A percentile compares a stretch with the other conserved stretches of the same genome.
Evolutionary conservation across 768 basidiomycete genomes (phyloP).

Genomic region (Boletus sensibilis): DNA sequence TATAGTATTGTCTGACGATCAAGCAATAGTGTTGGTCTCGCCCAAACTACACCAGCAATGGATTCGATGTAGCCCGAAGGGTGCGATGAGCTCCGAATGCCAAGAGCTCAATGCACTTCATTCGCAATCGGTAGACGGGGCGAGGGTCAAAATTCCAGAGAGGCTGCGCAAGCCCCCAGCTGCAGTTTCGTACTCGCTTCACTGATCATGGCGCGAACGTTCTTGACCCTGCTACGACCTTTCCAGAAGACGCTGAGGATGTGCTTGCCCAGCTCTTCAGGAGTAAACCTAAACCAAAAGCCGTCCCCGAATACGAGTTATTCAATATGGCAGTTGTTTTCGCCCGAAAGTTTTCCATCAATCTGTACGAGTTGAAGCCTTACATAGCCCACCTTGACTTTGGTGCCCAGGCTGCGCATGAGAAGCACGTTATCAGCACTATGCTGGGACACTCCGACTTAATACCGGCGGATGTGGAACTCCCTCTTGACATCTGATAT

Average conservation of each 20-base stretch:
- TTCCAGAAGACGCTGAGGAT: slow-evolving; percentile 39
- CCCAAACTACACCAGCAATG: slow-evolving; percentile 60
- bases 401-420: slow-evolving; percentile 49
- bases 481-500: slow-evolving; percentile 63
- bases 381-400: slow-evolving; percentile 55
- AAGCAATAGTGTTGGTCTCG: slow-evolving; percentile 51
- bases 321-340: slow-evolving; percentile 50
- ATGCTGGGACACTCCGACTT: slow-evolving; percentile 40
- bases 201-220: slow-evolving; percentile 27
- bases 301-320: slow-evolving; percentile 61
- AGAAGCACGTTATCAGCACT: slow-evolving; percentile 53
- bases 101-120: slow-evolving; percentile 72
- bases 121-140: slow-evolving; percentile 69
- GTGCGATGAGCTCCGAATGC: slow-evolving; percentile 62
- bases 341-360: slow-evolving; percentile 41
- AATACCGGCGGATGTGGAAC: slow-evolving; percentile 59
- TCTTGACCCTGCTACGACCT: slow-evolving; percentile 23
- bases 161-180: too few species aligned
- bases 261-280: slow-evolving; percentile 48
- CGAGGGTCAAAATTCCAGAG: slow-evolving; percentile 38
- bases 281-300: slow-evolving; percentile 49
- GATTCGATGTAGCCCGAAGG: slow-evolving; percentile 52
- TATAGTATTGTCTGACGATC: neutral
- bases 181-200: slow-evolving; percentile 48
- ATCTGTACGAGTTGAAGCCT: slow-evolving; percentile 38